Percentiles rank a stretch among this genome's conserved stretches.
phyloP scores from a whole-genome alignment of 2,329 filamentous ascomycete genomes.

The Ascochyta viciae-villosae region DNA sequence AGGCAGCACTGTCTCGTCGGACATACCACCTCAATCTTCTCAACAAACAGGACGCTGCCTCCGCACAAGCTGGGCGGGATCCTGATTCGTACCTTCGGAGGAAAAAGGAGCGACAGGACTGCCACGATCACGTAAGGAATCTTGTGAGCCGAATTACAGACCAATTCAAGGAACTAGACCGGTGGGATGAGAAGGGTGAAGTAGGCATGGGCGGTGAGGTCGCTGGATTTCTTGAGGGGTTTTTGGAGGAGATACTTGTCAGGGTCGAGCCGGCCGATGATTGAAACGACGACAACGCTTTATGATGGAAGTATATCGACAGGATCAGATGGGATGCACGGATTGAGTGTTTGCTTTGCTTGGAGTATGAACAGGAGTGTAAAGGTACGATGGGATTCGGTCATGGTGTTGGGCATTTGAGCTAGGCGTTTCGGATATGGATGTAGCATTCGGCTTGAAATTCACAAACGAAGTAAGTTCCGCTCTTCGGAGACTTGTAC shows the following conservation, averaged over 20 bases:
- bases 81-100: constrained; percentile 59
- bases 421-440: neutral
- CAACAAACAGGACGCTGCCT: constrained; percentile 47
- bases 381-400: neutral
- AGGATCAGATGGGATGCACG: neutral
- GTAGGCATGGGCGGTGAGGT: constrained; percentile 95
- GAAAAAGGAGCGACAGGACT: constrained; percentile 57
- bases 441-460: neutral
- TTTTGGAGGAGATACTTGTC: constrained; percentile 92
- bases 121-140: constrained; percentile 82
- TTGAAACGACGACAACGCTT: constrained; percentile 16
- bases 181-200: constrained; percentile 82
- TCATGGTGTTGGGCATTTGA: neutral
- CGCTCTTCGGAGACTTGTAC: too few relatives aligned
- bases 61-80: constrained; percentile 60
- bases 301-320: neutral
- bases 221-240: constrained; percentile 85
- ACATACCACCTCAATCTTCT: constrained; percentile 62
- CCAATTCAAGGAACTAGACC: constrained; percentile 88
- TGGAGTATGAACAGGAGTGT: neutral
- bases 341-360: constrained; percentile 1
- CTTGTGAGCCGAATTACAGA: constrained; percentile 83
- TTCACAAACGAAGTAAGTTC: too few relatives aligned
- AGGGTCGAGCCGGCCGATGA: constrained; percentile 88
- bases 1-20: constrained; percentile 86